Percentiles rank a stretch among this genome's conserved stretches.
Evolutionary conservation across 805 yeast genomes (phyloP).

Genomic region (Candida odintsovae): DNA sequence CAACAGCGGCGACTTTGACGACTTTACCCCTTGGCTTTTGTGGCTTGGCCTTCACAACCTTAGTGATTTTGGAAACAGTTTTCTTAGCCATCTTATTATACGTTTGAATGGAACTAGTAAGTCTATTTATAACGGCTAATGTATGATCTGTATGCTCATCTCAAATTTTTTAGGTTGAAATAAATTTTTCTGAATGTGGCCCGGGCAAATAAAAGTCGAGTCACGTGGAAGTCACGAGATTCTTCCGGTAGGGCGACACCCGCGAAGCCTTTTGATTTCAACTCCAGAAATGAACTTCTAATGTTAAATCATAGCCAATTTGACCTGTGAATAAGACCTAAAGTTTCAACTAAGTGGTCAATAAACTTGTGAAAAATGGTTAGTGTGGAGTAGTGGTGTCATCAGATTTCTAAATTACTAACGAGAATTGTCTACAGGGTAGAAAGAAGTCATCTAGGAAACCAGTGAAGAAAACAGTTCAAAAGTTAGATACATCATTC

Average conservation of each 20-base stretch:
- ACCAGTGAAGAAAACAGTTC: constrained; percentile 74
- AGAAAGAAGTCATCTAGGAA: constrained; percentile 82
- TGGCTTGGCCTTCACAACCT: constrained; percentile 13
- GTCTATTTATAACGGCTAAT: neutral
- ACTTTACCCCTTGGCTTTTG: constrained; percentile 25
- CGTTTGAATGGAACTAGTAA: neutral
- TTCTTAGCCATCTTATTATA: constrained; percentile 5
- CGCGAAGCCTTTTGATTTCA: neutral
- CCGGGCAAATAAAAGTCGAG: neutral
- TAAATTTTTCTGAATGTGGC: constrained; percentile 10
- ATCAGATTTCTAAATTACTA: neutral
- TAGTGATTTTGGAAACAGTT: constrained; percentile 7
- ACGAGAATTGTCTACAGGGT: constrained; percentile 38
- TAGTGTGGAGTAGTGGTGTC: neutral
- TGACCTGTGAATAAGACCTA: neutral
- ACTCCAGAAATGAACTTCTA: neutral
- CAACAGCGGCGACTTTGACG: constrained; percentile 18
- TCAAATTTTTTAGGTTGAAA: neutral
- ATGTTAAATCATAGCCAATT: neutral
- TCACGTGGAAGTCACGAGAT: neutral
- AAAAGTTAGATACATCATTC: constrained; percentile 74
- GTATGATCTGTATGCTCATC: constrained; percentile 6
- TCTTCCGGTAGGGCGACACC: neutral
- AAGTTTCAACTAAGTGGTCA: neutral
- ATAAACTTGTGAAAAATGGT: constrained; percentile 7